These are phyloP conservation scores for Sorghum bicolor DNA, from an alignment of 176 grass and related monocot genomes.

Conservation along the genomic window DNA sequence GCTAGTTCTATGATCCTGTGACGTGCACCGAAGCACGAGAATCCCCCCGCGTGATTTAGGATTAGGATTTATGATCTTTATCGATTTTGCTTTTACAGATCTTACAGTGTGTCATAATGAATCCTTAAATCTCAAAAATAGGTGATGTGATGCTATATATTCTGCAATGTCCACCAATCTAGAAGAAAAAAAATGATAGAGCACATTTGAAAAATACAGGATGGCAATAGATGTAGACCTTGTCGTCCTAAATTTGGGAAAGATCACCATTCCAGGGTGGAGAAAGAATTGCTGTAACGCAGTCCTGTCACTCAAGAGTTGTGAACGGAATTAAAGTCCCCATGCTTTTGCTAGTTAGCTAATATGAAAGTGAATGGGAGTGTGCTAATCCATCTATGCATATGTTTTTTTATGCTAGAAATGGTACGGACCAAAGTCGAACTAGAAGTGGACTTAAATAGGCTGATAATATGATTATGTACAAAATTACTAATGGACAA, in stretches of 20 bases:
- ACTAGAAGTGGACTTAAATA: neutral
- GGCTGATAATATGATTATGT: neutral
- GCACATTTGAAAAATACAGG: neutral
- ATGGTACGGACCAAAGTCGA: neutral
- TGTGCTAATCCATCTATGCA: neutral
- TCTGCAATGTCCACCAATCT: neutral
- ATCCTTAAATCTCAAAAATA: neutral
- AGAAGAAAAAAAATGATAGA: neutral
- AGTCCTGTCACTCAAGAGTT: neutral
- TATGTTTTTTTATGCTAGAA: neutral
- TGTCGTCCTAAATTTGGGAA: neutral
- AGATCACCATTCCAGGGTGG: neutral
- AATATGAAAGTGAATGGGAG: neutral
- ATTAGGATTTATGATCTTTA: neutral
- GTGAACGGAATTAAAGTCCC: neutral
- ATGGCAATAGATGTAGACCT: neutral
- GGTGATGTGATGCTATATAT: no score
- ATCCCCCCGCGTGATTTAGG: neutral
- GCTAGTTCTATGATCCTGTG: neutral
- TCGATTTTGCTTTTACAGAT: neutral
- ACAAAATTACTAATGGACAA: neutral
- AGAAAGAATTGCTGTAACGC: neutral
- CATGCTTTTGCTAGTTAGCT: neutral
- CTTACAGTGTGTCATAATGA: neutral
- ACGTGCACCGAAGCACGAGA: neutral